These are phyloP conservation scores for Clavispora fructus DNA, from an alignment of 805 yeast species.

Conservation along the genomic window DNA sequence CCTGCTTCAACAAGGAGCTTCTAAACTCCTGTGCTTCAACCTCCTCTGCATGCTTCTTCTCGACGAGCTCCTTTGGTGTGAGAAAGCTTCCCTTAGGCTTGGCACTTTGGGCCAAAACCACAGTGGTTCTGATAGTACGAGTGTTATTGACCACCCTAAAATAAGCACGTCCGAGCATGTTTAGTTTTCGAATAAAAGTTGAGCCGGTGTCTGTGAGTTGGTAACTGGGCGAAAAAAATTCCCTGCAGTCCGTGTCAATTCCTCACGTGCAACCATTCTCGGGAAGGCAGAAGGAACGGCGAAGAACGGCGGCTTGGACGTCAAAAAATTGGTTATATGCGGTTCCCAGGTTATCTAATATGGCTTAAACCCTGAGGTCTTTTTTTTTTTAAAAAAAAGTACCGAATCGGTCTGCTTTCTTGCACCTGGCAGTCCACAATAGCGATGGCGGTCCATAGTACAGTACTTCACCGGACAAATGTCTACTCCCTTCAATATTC, in stretches of 20 bases:
- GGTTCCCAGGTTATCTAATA: too few species aligned
- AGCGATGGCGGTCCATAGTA: too few species aligned
- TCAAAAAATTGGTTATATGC: too few species aligned
- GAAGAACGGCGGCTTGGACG: too few species aligned
- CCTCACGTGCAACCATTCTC: conserved; percentile 2
- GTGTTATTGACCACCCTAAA: background rate
- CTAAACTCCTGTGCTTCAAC: conserved; percentile 23
- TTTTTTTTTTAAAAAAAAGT: too few species aligned
- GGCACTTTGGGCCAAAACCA: background rate
- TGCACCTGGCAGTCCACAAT: too few species aligned
- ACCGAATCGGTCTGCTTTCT: too few species aligned
- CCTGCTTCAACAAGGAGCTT: conserved; percentile 22
- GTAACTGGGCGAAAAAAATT: conserved; percentile 1
- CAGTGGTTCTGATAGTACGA: background rate
- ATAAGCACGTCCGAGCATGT: background rate
- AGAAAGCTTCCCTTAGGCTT: conserved; percentile 10
- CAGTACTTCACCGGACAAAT: too few species aligned
- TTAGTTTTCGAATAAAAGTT: background rate
- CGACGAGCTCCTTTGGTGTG: conserved; percentile 30
- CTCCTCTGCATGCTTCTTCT: conserved; percentile 20
- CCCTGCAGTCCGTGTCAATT: background rate
- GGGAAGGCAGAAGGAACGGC: background rate
- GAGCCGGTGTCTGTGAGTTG: background rate
- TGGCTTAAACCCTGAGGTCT: too few species aligned
- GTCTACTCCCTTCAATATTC: too few species aligned